Evolutionary conservation across 2,329 filamentous ascomycete species (phyloP), one percentile per base, ranked within the genome.

Genomic region (Hypoxylon sp.): DNA sequence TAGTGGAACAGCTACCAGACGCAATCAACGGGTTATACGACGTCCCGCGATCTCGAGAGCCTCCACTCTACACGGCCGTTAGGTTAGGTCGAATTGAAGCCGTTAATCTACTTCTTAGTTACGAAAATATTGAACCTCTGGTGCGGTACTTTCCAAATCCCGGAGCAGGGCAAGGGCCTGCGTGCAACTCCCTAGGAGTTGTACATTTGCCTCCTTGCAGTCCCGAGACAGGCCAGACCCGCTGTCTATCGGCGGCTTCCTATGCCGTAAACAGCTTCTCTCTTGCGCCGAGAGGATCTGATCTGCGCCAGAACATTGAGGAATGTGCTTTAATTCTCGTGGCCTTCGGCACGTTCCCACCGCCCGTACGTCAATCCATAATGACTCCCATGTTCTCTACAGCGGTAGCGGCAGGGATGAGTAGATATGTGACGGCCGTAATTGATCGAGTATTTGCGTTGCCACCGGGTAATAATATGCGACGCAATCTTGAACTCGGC

Each of bases 51-150:
- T 0, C 1, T 0, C 4, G 43, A 6, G 47, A 47, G 32, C 60
- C 60, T 9, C 46, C 39, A 8, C n/a, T 58, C 12, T 47, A 52
- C 19, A 9, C n/a, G 4, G 60, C 60, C 8, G 41, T 57, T 5
- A 46, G 60, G 16, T 2, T 2, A 39, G 60, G 60, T 14, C 47
- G 39, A 14, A 3, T 12, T 5, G 47, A 53, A 5, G 19, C 30
- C 12, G 27, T 63, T 6, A 29, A 16, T 2, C 0, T 11, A 9
- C 39, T 58, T 21, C 8, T 62, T 4, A 1, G 1, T 11, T 11
- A 12, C 23, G 9, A 25, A 25, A n/a, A 5, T 14, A 43, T 43
- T 4, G 8, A 54, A 5, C 16, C 52, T 4, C 12, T 2, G 6
- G 43, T 21, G 2, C 25, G 4, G 7, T 43, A 54, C 23, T 11